These are phyloP conservation scores for Xylaria cubensis DNA, from an alignment of 495 filamentous ascomycete genomes.

Conservation along the genomic window DNA sequence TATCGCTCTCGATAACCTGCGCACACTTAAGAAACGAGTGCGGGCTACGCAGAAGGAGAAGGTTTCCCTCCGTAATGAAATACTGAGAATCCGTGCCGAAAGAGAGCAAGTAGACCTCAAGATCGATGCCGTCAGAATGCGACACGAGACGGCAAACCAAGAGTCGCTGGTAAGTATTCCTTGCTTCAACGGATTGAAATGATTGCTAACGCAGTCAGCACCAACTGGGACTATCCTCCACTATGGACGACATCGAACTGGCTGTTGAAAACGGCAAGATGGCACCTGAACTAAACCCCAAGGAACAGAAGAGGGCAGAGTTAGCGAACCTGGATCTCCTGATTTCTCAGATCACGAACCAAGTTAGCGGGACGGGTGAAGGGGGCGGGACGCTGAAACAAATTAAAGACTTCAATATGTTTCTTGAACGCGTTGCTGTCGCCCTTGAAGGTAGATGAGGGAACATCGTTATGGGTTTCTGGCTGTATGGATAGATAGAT, in stretches of 20 bases:
- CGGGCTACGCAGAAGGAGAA: conserved; percentile 70
- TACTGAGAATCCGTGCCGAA: conserved; percentile 67
- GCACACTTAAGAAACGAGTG: conserved; percentile 66
- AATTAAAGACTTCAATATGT: conserved; percentile 63
- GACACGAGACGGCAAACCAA: conserved; percentile 59
- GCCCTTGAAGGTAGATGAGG: conserved; percentile 52
- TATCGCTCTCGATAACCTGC: conserved; percentile 68
- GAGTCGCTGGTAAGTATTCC: conserved; percentile 50
- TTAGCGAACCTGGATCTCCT: conserved; percentile 57
- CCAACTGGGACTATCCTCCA: conserved; percentile 54
- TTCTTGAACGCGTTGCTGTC: conserved; percentile 59
- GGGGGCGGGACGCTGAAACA: conserved; percentile 58
- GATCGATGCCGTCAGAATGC: conserved; percentile 71
- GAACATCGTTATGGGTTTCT: neutral
- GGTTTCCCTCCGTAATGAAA: conserved; percentile 66
- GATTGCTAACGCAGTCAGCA: conserved; percentile 41
- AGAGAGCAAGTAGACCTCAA: conserved; percentile 69
- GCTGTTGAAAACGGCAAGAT: conserved; percentile 55
- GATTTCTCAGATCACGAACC: conserved; percentile 53
- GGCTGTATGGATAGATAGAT: neutral
- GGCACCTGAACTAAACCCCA: conserved; percentile 45
- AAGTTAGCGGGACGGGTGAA: conserved; percentile 50
- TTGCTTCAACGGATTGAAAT: neutral
- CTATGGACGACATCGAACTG: conserved; percentile 63
- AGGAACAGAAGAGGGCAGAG: conserved; percentile 48